Evolutionary conservation across 106 monocot species (phyloP), one percentile per base, ranked within the genome.

Genomic region (Xerophyta viscosa): DNA sequence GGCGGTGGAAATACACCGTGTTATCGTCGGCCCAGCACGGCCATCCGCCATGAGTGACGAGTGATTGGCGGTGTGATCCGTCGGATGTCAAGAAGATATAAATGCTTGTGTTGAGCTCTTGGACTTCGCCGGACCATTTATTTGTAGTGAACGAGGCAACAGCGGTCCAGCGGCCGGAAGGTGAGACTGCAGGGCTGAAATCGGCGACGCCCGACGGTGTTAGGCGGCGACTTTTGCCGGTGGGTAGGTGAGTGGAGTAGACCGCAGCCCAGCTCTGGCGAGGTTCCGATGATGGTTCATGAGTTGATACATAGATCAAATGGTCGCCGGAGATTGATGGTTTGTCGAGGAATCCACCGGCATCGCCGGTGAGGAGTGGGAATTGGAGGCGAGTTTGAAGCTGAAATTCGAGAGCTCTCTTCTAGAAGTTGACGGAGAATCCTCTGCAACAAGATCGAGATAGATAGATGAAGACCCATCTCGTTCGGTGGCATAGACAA

Each of bases 111-210:
- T 47, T 49, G 17, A 96, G 74, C 6, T 79, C 88, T 31, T 74
- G 61, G 15, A 88, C 66, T 61, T 96, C 88, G 3, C 81, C 84
- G 8, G 65, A 31, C 84, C 84, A 96, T 0, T 58, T 68, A 0
- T 11, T 20, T 9, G 47, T 27, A 17, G 71, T 75, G n/a, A 61
- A 66, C 4, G 94, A 96, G 5, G 94, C 84, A 31, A 84, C 94
- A 2, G 84, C 84, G 5, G 88, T 88, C 94, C 94, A 88, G 0
- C 29, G 17, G 6, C 88, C 88, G 20, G 88, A 88, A 11, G 94
- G 88, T 8, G 94, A 96, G 30, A 96, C 81, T 3, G 81, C 50
- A 18, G 94, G 94, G 73, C 88, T 88, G 58, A 88, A 82, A 37
- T 96, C 94, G 13, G 78, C 68, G 56, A 73, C 17, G 15, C 57